phyloP scores from a whole-genome alignment of 1,284 basidiomycete species.

The Gomphus sp. region DNA sequence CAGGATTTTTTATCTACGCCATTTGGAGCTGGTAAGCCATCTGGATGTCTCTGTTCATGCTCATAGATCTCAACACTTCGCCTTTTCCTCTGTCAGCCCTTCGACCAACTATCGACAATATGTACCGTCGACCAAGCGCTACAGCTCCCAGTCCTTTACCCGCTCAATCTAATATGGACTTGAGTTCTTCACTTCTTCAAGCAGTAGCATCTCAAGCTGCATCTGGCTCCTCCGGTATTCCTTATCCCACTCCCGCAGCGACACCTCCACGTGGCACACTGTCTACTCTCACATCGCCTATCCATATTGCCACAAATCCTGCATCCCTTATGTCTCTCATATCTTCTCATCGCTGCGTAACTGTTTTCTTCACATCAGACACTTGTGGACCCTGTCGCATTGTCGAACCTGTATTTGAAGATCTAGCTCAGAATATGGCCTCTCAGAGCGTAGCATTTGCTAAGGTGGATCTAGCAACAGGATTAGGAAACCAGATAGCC shows the following conservation, averaged over 20 bases:
- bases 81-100: conserved; percentile 32
- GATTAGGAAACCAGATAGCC: conserved; percentile 52
- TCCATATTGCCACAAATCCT: conserved; percentile 50
- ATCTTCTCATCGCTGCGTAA: conserved; percentile 38
- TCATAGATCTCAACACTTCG: neutral
- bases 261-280: conserved; percentile 24
- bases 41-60: neutral
- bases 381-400: conserved; percentile 55
- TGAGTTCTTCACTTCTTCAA: conserved; percentile 53
- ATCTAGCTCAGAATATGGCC: conserved; percentile 34
- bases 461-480: conserved; percentile 71
- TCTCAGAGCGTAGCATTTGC: conserved; percentile 55
- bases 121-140: conserved; percentile 50
- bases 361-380: conserved; percentile 45
- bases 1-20: conserved; percentile 86
- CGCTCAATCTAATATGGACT: conserved; percentile 28
- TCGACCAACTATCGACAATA: conserved; percentile 80
- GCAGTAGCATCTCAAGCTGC: conserved; percentile 50
- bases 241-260: conserved; percentile 19
- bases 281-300: conserved; percentile 47
- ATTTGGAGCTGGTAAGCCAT: conserved; percentile 51
- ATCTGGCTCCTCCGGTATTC: conserved; percentile 21
- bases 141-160: conserved; percentile 28
- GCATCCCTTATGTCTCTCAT: conserved; percentile 45
- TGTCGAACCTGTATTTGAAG: conserved; percentile 56